Evolutionary conservation across 2,329 filamentous ascomycete genomes (phyloP).

Genomic region (Alternaria sp.): DNA sequence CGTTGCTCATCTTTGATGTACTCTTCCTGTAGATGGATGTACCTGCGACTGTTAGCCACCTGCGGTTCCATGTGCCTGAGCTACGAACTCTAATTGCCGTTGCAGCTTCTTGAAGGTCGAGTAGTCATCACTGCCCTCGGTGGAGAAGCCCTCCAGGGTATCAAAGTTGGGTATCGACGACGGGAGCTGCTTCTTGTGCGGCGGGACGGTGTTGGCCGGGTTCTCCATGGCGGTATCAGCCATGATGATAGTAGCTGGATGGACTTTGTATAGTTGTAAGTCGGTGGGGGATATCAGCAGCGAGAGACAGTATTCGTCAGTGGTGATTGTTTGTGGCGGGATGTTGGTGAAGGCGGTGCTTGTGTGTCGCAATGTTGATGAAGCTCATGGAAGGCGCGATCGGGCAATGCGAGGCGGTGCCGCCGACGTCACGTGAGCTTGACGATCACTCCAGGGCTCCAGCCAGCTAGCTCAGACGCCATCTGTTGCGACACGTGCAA

Average conservation of each 20-base stretch:
- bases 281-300: background rate
- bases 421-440: conserved; percentile 29
- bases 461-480: background rate
- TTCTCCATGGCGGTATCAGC: conserved; percentile 87
- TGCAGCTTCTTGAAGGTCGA: conserved; percentile 95
- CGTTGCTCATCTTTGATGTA: conserved; percentile 99
- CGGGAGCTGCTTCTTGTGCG: conserved; percentile 80
- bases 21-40: conserved; percentile 97
- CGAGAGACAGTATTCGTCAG: background rate
- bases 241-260: conserved; percentile 60
- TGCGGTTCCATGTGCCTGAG: background rate
- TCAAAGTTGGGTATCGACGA: conserved; percentile 89
- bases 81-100: conserved; percentile 84
- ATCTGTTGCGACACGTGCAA: background rate
- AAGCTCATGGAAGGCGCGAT: conserved; percentile 36
- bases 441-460: conserved; percentile 2
- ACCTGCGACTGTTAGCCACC: conserved; percentile 58
- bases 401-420: conserved; percentile 25
- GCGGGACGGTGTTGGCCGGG: conserved; percentile 73
- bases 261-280: conserved; percentile 5
- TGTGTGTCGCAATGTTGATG: conserved; percentile 32
- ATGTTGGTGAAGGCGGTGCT: conserved; percentile 14
- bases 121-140: conserved; percentile 90
- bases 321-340: conserved; percentile 3
- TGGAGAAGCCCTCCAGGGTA: conserved; percentile 80